Evolutionary conservation across 257 asterid genomes (phyloP).

Genomic region (Primulina tabacum): DNA sequence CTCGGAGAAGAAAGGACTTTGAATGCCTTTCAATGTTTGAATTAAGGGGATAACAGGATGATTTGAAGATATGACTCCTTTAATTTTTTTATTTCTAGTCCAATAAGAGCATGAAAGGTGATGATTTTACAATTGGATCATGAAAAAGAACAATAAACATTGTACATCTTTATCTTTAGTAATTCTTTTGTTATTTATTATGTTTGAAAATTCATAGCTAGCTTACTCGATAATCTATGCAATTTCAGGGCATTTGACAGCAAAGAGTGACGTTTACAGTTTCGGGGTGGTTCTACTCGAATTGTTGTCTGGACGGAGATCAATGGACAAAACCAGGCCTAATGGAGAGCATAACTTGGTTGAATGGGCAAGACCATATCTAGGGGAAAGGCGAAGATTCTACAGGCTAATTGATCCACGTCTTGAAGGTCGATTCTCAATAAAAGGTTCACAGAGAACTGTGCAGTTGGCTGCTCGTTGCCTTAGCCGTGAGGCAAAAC

Average conservation of each 20-base stretch:
- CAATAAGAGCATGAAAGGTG: background rate
- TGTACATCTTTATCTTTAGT: background rate
- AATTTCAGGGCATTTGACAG: slow-evolving; percentile 65
- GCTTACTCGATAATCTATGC: slow-evolving; percentile 6
- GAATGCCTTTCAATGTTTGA: background rate
- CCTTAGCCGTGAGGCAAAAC: slow-evolving; percentile 63
- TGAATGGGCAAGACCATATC: slow-evolving; percentile 68
- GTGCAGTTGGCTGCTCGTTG: slow-evolving; percentile 69
- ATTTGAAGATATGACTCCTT: background rate
- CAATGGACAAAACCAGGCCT: slow-evolving; percentile 64
- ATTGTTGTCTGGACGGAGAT: slow-evolving; percentile 57
- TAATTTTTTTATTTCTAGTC: background rate
- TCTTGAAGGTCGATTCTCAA: slow-evolving; percentile 66
- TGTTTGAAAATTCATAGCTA: background rate
- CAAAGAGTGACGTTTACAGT: slow-evolving; percentile 81
- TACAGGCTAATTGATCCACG: slow-evolving; percentile 61
- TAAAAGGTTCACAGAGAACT: slow-evolving; percentile 55
- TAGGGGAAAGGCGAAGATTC: slow-evolving; percentile 54
- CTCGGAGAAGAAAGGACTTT: background rate
- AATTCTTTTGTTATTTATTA: background rate
- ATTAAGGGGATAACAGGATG: background rate
- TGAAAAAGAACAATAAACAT: background rate
- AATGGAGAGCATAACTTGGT: slow-evolving; percentile 69
- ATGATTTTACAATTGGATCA: too few species aligned
- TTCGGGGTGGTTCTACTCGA: slow-evolving; percentile 85